These are phyloP conservation scores for Acacia acuminata DNA, from an alignment of 306 rosid species.

Conservation along the genomic window DNA sequence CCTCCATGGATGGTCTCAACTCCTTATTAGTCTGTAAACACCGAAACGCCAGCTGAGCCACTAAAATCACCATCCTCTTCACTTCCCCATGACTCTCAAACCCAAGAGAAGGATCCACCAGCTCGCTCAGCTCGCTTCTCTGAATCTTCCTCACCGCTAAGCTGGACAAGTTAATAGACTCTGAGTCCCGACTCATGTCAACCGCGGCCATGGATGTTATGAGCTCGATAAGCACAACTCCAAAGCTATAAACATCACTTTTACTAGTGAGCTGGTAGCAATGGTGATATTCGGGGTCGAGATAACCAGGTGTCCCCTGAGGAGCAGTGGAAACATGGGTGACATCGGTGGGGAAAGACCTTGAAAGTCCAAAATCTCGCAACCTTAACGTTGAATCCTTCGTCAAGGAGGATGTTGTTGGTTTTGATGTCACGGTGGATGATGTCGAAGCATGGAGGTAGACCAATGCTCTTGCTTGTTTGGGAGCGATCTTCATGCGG, in stretches of 20 bases:
- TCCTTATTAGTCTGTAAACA: slow-evolving; percentile 76
- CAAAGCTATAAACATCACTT: slow-evolving; percentile 3
- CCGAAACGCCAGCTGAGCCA: slow-evolving; percentile 72
- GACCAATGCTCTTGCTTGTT: slow-evolving; percentile 49
- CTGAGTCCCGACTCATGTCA: slow-evolving; percentile 44
- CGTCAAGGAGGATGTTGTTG: slow-evolving; percentile 52
- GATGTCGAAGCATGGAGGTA: slow-evolving; percentile 67
- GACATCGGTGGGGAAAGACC: background rate
- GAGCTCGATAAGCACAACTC: background rate
- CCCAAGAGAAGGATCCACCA: slow-evolving; percentile 50
- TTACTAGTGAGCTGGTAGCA: background rate
- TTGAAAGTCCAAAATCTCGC: slow-evolving; percentile 60
- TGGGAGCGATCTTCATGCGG: background rate
- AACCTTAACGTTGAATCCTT: slow-evolving; percentile 47
- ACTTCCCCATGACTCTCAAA: slow-evolving; percentile 36
- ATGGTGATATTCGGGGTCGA: background rate
- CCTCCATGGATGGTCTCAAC: slow-evolving; percentile 75
- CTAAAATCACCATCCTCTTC: slow-evolving; percentile 49
- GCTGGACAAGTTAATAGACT: slow-evolving; percentile 55
- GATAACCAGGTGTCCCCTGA: background rate
- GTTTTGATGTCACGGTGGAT: slow-evolving; percentile 52
- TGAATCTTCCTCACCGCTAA: slow-evolving; percentile 46
- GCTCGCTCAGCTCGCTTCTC: slow-evolving; percentile 39
- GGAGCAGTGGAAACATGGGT: slow-evolving; percentile 8
- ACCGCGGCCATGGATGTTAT: slow-evolving; percentile 35